Evolutionary conservation across 345 rosid genomes (phyloP), one percentile per base, ranked within the genome.

Genomic region (Crucihimalaya himalaica): DNA sequence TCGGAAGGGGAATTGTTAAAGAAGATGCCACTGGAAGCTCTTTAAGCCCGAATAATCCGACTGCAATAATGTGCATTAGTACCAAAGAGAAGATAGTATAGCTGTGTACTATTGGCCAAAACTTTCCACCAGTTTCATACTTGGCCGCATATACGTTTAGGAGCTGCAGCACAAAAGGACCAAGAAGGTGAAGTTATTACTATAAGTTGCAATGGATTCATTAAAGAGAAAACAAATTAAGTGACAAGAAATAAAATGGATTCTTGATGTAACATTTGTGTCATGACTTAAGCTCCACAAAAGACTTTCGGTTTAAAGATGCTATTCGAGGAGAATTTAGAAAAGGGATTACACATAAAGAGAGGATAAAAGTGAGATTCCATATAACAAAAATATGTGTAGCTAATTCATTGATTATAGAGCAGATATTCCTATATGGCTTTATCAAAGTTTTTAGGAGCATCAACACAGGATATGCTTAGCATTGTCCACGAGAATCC

Each of bases 31-130:
- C 34, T 28, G 94, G 93, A 75, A 91, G 84, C 59, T 84, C 75
- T 85, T 91, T 94, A 35, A 94, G 83, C 54, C 92, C 94, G 67
- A 91, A 94, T 79, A 89, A 79, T 55, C 97, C 97, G 50, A 94
- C 81, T 53, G 97, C 95, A 58, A 89, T 88, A 0, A 94, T 63
- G 53, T 91, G 98, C 96, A 94, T 94, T 82, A 94, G 81, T 57
- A 91, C 64, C 80, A 94, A 76, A 46, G 94, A 87, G 79, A 88
- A 87, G 21, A 94, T 83, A 45, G 86, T 89, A 18, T 88, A 82
- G 75, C 68, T 78, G 77, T 94, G 96, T 74, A 86, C 95, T 57
- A 86, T 71, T 39, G 97, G 96, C 96, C 97, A 94, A 70, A 83
- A 89, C 77, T 78, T 87, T 51, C 97, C 91, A 18, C 85, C 84